Conservation (phyloP, 257 asterid species). For the Nicotiana benthamiana region DNA sequence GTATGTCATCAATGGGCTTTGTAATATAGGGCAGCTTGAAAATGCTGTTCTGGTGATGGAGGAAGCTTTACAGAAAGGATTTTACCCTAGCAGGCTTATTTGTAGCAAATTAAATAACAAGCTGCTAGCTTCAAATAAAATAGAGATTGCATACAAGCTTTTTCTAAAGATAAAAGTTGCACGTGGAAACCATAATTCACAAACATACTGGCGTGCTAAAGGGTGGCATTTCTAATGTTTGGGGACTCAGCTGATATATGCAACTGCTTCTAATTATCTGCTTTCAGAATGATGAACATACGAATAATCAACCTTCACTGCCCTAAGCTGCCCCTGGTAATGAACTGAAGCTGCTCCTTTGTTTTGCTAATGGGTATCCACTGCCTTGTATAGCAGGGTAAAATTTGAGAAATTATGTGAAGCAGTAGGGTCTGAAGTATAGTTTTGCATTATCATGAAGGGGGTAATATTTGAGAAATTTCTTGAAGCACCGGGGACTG, state of each 20-base stretch:
- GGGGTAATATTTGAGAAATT: not conserved
- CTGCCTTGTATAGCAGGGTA: not conserved
- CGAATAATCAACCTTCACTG: not conserved
- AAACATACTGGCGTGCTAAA: conserved; percentile 71
- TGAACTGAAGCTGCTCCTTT: not conserved
- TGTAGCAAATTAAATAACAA: conserved; percentile 75
- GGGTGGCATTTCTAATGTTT: conserved; percentile 75
- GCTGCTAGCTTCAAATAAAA: conserved; percentile 56
- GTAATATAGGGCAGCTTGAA: conserved; percentile 77
- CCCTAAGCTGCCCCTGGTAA: not conserved
- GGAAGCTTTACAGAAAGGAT: conserved; percentile 55
- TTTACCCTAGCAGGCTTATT: conserved; percentile 62
- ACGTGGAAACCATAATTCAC: conserved; percentile 63
- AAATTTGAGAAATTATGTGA: not conserved
- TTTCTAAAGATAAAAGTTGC: conserved; percentile 57
- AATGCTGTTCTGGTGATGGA: conserved; percentile 67
- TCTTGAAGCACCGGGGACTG: not conserved
- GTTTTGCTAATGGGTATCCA: not conserved
- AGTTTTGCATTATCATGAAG: not conserved
- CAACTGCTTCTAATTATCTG: not conserved
- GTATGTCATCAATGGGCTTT: conserved; percentile 60
- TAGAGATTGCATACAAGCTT: conserved; percentile 66
- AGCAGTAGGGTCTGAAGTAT: not conserved
- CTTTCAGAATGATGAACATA: not conserved
- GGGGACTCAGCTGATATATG: not conserved